Percentiles rank a stretch among this genome's conserved stretches.
Conservation (phyloP, 2,329 filamentous ascomycete genomes). For the Trichoderma sp. region DNA sequence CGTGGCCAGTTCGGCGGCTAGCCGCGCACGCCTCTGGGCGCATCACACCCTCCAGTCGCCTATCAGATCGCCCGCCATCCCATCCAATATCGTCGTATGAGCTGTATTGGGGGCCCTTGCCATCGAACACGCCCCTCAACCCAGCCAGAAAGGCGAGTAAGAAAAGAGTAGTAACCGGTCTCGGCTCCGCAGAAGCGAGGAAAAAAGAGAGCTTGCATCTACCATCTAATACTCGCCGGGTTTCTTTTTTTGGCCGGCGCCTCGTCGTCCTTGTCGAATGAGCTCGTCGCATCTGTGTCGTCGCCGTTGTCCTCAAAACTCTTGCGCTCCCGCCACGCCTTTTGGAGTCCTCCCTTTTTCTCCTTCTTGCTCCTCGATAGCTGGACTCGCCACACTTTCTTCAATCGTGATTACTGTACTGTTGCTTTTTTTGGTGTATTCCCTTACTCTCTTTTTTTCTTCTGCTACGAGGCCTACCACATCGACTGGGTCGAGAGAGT, state of each 20-base stretch:
- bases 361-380: slow-evolving; percentile 48
- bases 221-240: not conserved
- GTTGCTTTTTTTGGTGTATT: not conserved
- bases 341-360: slow-evolving; percentile 25
- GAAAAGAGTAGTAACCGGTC: not conserved
- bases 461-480: slow-evolving; percentile 2
- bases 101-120: not conserved
- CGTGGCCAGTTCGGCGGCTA: slow-evolving; percentile 11
- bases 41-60: slow-evolving; percentile 21
- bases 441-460: not conserved
- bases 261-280: slow-evolving; percentile 36
- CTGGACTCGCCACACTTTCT: slow-evolving; percentile 52
- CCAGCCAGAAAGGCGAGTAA: not conserved
- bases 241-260: slow-evolving; percentile 31
- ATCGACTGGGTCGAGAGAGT: slow-evolving; percentile 21
- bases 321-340: slow-evolving; percentile 42
- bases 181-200: not conserved
- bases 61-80: slow-evolving; percentile 21
- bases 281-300: slow-evolving; percentile 27
- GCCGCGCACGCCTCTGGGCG: slow-evolving; percentile 2
- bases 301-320: slow-evolving; percentile 49
- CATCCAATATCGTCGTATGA: not conserved
- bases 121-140: not conserved
- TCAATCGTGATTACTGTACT: slow-evolving; percentile 35
- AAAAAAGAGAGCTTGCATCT: not conserved